These are phyloP conservation scores for Flaveria trinervia DNA, from an alignment of 129 eudicot species.

Conservation along the genomic window DNA sequence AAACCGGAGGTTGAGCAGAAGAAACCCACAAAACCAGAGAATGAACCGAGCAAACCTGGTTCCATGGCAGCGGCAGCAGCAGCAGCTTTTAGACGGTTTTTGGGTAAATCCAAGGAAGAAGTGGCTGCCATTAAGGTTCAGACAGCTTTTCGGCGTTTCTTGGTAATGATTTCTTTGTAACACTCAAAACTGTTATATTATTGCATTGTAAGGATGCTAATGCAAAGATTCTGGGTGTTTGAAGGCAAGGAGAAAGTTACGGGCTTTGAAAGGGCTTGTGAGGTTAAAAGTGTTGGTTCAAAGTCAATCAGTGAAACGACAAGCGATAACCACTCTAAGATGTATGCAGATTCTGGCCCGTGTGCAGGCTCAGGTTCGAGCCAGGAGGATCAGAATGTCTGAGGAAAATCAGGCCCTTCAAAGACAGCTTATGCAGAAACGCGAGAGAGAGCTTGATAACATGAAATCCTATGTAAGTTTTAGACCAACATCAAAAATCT, in stretches of 20 bases:
- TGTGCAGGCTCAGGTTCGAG: slow-evolving; percentile 65
- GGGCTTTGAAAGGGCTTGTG: slow-evolving; percentile 60
- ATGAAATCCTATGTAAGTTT: slow-evolving; percentile 31
- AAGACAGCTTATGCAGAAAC: slow-evolving; percentile 60
- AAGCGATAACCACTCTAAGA: slow-evolving; percentile 53
- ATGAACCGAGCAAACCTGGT: slow-evolving; percentile 32
- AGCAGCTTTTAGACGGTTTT: slow-evolving; percentile 45
- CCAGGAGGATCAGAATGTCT: slow-evolving; percentile 57
- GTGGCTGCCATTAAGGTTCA: slow-evolving; percentile 67
- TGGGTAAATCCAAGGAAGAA: slow-evolving; percentile 62
- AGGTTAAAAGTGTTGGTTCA: slow-evolving; percentile 57
- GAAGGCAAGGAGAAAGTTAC: slow-evolving; percentile 60
- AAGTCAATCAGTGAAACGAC: slow-evolving; percentile 61
- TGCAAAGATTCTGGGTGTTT: neutral
- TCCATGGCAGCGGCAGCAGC: slow-evolving; percentile 51
- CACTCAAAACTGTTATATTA: neutral
- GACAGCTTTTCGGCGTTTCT: slow-evolving; percentile 56
- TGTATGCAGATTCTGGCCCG: slow-evolving; percentile 68
- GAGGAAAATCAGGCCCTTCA: slow-evolving; percentile 60
- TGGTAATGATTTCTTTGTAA: slow-evolving; percentile 36
- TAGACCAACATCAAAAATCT: neutral
- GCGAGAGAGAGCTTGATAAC: slow-evolving; percentile 53
- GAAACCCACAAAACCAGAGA: slow-evolving; percentile 23
- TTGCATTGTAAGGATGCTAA: neutral
- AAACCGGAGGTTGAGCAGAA: slow-evolving; percentile 18